Percentiles rank a stretch among this genome's conserved stretches.
Evolutionary conservation across 768 basidiomycete species (phyloP).

Genomic region (Tremella mesenterica): DNA sequence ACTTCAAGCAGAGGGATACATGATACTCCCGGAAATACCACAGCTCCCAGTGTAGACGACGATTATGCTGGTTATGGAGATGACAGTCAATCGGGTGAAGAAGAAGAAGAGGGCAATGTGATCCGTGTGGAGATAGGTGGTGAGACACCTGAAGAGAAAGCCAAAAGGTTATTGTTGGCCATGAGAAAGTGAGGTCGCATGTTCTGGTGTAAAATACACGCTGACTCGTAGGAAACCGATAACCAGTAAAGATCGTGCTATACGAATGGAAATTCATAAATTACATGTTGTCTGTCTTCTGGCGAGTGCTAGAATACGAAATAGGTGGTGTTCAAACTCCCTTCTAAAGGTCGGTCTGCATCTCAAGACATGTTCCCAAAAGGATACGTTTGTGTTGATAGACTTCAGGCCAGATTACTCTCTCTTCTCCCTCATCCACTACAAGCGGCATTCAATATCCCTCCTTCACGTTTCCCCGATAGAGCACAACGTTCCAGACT

Average conservation of each 20-base stretch:
- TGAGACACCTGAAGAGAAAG: constrained; percentile 34
- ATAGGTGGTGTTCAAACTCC: constrained; percentile 72
- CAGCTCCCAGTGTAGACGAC: constrained; percentile 21
- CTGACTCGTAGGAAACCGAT: constrained; percentile 35
- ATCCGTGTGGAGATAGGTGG: constrained; percentile 36
- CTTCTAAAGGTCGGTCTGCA: constrained; percentile 62
- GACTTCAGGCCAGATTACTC: constrained; percentile 67
- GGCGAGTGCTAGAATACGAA: constrained; percentile 63
- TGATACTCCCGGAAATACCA: constrained; percentile 13
- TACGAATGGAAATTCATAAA: constrained; percentile 76
- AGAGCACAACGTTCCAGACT: constrained; percentile 69
- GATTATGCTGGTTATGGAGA: constrained; percentile 16
- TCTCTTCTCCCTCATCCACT: constrained; percentile 73
- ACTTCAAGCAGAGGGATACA: constrained; percentile 14
- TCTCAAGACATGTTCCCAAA: neutral
- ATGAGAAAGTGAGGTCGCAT: constrained; percentile 27
- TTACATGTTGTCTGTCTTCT: constrained; percentile 77
- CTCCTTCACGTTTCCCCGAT: constrained; percentile 72
- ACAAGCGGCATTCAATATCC: constrained; percentile 70
- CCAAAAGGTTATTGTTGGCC: constrained; percentile 27
- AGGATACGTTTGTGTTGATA: too few relatives aligned
- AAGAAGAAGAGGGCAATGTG: constrained; percentile 18
- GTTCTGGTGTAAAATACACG: neutral
- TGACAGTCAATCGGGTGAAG: constrained; percentile 15
- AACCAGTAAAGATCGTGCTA: constrained; percentile 54